These are phyloP conservation scores for Hyaloscypha hepaticicola DNA, from an alignment of 495 filamentous ascomycete genomes.

Conservation along the genomic window DNA sequence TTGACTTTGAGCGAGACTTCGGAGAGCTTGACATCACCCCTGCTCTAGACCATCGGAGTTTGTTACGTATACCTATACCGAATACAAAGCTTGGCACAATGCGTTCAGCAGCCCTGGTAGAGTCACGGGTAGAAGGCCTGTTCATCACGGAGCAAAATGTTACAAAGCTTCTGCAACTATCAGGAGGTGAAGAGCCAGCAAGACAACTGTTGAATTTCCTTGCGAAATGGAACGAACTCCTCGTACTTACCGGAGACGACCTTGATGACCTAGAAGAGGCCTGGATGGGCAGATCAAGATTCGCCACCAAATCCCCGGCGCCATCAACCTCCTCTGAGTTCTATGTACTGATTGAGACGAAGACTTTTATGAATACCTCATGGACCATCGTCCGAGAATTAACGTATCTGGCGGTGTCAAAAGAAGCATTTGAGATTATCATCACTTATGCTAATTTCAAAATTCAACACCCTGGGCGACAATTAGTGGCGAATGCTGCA, in stretches of 20 bases:
- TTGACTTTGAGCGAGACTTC: conserved; percentile 14
- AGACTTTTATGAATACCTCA: conserved; percentile 17
- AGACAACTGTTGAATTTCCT: conserved; percentile 20
- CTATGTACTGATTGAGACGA: conserved; percentile 21
- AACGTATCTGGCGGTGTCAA: conserved; percentile 22
- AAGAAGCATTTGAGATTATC: conserved; percentile 20
- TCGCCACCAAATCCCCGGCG: conserved; percentile 3
- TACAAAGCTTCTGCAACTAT: conserved; percentile 14
- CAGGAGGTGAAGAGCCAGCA: conserved; percentile 19
- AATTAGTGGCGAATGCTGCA: conserved; percentile 13
- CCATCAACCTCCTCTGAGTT: conserved; percentile 13
- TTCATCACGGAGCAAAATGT: conserved; percentile 21
- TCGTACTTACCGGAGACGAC: conserved; percentile 18
- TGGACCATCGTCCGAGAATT: conserved; percentile 23
- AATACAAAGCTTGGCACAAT: conserved; percentile 25
- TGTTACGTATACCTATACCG: conserved; percentile 19
- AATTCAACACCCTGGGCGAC: conserved; percentile 11
- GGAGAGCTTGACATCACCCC: conserved; percentile 2
- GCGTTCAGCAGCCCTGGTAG: conserved; percentile 22
- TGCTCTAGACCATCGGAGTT: conserved; percentile 18
- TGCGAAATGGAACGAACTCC: conserved; percentile 17
- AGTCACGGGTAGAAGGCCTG: conserved; percentile 16
- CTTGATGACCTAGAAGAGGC: conserved; percentile 19
- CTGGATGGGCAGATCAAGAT: conserved; percentile 12
- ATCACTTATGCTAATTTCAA: conserved; percentile 19